Evolutionary conservation across 176 grass and related monocot genomes (phyloP), one percentile per base, ranked within the genome.

Genomic region (Aegilops speltoides): DNA sequence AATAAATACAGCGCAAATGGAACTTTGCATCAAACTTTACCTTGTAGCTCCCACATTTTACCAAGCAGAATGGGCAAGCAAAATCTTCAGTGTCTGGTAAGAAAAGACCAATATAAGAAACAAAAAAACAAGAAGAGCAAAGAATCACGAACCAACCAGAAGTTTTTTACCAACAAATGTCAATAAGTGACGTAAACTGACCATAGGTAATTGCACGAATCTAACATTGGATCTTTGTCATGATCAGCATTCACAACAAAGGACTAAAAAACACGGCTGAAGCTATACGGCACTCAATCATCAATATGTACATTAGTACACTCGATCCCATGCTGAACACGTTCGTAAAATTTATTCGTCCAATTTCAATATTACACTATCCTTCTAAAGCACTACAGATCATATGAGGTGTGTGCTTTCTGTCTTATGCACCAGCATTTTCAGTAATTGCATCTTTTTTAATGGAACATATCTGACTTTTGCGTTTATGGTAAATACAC

Each of bases 141-240:
- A 34, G 5, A 63, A 77, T 73, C 15, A 41, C 20, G 0, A 83
- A 84, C 14, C 26, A 79, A 60, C 43, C 83, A 84, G 38, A 84
- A 28, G 40, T 48, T 26, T 23, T 10, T 19, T 36, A 75, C 14
- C 26, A 77, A 87, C 38, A 34, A 80, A 78, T 52, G 12, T 28
- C 60, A 41, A 59, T 20, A 24, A 64, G 45, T 63, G 71, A 73
- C 40, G 17, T 52, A 43, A 76, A 76, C 69, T 41, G 69, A 73
- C 57, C 9, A 41, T 67, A 84, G 45, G 45, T 65, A 61, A 43
- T 64, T 10, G 3, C 41, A 78, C n/a, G 54, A 23, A 66, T 78
- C 64, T 81, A 87, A 73, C 6, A 72, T 36, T 1, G 1, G 38
- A 19, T 60, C 9, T 76, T 68, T 40, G 34, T 10, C 46, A 68